These are phyloP conservation scores for Colletotrichum scovillei DNA, from an alignment of 2,329 filamentous ascomycete genomes.

Conservation along the genomic window DNA sequence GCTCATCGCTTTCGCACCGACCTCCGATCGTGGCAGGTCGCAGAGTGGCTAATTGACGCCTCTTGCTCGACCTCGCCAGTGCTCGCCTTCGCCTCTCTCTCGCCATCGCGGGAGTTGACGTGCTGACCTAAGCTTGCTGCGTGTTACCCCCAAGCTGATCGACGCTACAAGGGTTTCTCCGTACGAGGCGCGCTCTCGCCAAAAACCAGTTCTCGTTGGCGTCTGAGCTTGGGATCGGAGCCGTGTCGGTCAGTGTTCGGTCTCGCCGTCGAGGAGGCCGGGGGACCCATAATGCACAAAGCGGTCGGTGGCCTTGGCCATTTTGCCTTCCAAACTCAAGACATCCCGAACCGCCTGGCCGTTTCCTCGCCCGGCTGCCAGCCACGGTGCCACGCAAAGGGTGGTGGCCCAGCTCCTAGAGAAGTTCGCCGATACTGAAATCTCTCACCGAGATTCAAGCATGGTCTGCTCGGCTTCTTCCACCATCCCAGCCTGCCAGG, in stretches of 20 bases:
- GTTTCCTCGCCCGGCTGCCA: constrained; percentile 18
- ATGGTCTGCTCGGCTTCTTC: constrained; percentile 28
- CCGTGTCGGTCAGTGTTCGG: constrained; percentile 32
- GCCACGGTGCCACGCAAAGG: neutral
- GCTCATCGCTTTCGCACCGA: constrained; percentile 19
- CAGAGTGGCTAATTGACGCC: constrained; percentile 21
- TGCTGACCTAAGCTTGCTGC: constrained; percentile 23
- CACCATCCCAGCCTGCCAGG: constrained; percentile 25
- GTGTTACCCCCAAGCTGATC: constrained; percentile 6
- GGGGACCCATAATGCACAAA: constrained; percentile 8
- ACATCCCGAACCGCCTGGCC: constrained; percentile 7
- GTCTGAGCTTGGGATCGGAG: constrained; percentile 23
- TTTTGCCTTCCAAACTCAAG: constrained; percentile 17
- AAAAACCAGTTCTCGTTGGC: constrained; percentile 13
- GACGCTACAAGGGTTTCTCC: constrained; percentile 13
- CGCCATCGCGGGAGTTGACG: constrained; percentile 20
- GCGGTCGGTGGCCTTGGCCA: constrained; percentile 21
- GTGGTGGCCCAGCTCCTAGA: constrained; percentile 11
- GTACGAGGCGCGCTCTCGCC: neutral
- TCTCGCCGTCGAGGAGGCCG: constrained; percentile 26
- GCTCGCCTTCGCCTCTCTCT: constrained; percentile 4
- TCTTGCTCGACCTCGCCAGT: neutral
- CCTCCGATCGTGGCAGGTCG: constrained; percentile 7
- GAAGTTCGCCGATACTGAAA: constrained; percentile 27
- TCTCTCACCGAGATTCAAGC: constrained; percentile 25